These are phyloP conservation scores for Cladophialophora bantiana DNA, from an alignment of 2,329 filamentous ascomycete genomes.

Conservation along the genomic window DNA sequence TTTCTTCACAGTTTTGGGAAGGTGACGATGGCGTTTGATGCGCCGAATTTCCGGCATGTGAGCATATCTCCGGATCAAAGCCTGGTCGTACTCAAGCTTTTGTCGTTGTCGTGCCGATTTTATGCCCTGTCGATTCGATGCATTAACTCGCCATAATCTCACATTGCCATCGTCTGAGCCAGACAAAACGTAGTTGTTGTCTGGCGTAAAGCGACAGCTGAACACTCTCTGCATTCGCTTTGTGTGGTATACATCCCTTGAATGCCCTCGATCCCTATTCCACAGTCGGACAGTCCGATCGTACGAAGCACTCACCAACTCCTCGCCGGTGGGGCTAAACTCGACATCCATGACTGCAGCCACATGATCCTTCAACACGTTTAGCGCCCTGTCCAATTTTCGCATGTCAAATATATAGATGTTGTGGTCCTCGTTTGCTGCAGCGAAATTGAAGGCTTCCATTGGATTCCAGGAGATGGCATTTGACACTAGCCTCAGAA, in stretches of 20 bases:
- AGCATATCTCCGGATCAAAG: slow-evolving; percentile 80
- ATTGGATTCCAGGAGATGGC: slow-evolving; percentile 92
- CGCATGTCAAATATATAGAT: slow-evolving; percentile 93
- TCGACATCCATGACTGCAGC: slow-evolving; percentile 95
- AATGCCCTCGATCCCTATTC: slow-evolving; percentile 80
- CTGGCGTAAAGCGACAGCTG: slow-evolving; percentile 81
- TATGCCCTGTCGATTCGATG: slow-evolving; percentile 81
- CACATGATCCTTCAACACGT: slow-evolving; percentile 89
- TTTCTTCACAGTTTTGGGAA: slow-evolving; percentile 95
- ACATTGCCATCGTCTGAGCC: slow-evolving; percentile 94
- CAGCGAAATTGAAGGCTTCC: slow-evolving; percentile 94
- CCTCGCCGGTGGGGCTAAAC: slow-evolving; percentile 91
- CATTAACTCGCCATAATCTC: slow-evolving; percentile 86
- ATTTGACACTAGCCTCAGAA: slow-evolving; percentile 83
- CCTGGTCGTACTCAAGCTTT: slow-evolving; percentile 89
- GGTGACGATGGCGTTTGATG: slow-evolving; percentile 87
- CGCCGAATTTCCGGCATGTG: slow-evolving; percentile 97
- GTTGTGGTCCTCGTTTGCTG: slow-evolving; percentile 94
- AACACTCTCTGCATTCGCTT: slow-evolving; percentile 98
- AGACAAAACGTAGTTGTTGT: slow-evolving; percentile 86
- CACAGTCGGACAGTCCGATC: slow-evolving; percentile 88
- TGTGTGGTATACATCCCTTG: slow-evolving; percentile 93
- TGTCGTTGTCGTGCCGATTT: slow-evolving; percentile 85
- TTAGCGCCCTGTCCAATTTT: slow-evolving; percentile 84
- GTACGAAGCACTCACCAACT: slow-evolving; percentile 88